A percentile compares a stretch with the other conserved stretches of the same genome.
Evolutionary conservation across 2,329 filamentous ascomycete genomes (phyloP).

Genomic region (Bisporella sp.): DNA sequence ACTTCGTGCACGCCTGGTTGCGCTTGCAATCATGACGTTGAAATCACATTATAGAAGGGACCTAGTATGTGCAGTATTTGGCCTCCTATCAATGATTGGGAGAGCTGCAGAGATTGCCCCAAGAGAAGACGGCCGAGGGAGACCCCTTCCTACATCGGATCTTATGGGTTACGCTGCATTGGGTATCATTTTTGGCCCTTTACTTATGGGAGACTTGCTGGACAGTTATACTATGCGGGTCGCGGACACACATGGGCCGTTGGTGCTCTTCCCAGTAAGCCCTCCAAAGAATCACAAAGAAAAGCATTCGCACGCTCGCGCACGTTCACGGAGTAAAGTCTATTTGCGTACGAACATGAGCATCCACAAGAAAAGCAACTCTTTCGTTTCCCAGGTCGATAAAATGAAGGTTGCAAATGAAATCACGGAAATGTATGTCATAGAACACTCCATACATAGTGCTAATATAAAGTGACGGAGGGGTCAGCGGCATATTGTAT

Average conservation of each 20-base stretch:
- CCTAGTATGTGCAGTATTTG: conserved; percentile 61
- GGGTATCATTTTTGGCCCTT: conserved; percentile 58
- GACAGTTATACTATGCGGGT: conserved; percentile 37
- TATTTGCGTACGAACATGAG: conserved; percentile 8
- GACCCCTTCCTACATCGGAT: conserved; percentile 47
- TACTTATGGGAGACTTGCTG: conserved; percentile 52
- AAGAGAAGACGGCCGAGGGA: conserved; percentile 43
- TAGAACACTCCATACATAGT: neutral
- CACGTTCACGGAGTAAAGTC: no score
- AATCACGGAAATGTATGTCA: conserved; percentile 49
- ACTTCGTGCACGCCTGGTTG: conserved; percentile 57
- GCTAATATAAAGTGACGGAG: neutral
- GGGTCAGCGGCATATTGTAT: no score
- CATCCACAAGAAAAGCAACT: conserved; percentile 14
- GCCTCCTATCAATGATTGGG: conserved; percentile 55
- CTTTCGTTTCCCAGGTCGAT: conserved; percentile 34
- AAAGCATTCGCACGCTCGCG: conserved; percentile 24
- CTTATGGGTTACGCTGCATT: conserved; percentile 59
- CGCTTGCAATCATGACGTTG: conserved; percentile 53
- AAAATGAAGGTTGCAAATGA: conserved; percentile 51
- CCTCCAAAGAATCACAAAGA: conserved; percentile 37
- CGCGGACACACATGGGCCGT: conserved; percentile 19
- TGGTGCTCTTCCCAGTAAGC: conserved; percentile 22
- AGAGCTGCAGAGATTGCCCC: conserved; percentile 46
- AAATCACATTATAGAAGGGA: conserved; percentile 53